A percentile compares a stretch with the other conserved stretches of the same genome.
Conservation (phyloP, 2,329 filamentous ascomycete species). For the Ramularia collo-cygni region DNA sequence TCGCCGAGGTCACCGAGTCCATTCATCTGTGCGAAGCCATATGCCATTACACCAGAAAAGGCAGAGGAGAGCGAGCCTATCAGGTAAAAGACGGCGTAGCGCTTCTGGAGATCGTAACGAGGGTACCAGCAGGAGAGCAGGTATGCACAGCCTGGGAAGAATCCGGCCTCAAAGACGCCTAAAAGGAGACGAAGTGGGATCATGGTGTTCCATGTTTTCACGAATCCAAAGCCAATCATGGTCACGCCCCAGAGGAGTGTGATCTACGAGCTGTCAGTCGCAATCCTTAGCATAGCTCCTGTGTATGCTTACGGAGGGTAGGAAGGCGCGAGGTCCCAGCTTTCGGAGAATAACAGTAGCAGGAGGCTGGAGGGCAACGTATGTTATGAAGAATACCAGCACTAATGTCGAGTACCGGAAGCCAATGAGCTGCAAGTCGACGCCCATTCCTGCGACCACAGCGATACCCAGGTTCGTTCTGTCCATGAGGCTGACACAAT, state of each 20-base stretch:
- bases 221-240: slow-evolving; percentile 61
- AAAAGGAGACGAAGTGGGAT: slow-evolving; percentile 52
- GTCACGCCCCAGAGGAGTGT: slow-evolving; percentile 52
- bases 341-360: slow-evolving; percentile 63
- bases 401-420: slow-evolving; percentile 43
- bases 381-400: slow-evolving; percentile 67
- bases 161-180: slow-evolving; percentile 53
- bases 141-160: slow-evolving; percentile 57
- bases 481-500: slow-evolving; percentile 25
- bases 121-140: slow-evolving; percentile 57
- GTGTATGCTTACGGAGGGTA: too few relatives aligned
- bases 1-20: slow-evolving; percentile 39
- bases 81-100: slow-evolving; percentile 43
- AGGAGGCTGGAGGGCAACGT: slow-evolving; percentile 64
- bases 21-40: slow-evolving; percentile 34
- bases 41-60: slow-evolving; percentile 39
- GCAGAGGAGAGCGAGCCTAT: slow-evolving; percentile 44
- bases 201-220: slow-evolving; percentile 46
- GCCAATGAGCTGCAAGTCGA: slow-evolving; percentile 27
- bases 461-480: slow-evolving; percentile 30
- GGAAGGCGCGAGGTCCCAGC: slow-evolving; percentile 44
- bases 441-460: slow-evolving; percentile 30
- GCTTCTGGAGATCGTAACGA: slow-evolving; percentile 33
- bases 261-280: too few relatives aligned
- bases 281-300: too few relatives aligned